These are phyloP conservation scores for Sarocladiaceae sp. DNA, from an alignment of 2,329 filamentous ascomycete genomes.

Conservation along the genomic window DNA sequence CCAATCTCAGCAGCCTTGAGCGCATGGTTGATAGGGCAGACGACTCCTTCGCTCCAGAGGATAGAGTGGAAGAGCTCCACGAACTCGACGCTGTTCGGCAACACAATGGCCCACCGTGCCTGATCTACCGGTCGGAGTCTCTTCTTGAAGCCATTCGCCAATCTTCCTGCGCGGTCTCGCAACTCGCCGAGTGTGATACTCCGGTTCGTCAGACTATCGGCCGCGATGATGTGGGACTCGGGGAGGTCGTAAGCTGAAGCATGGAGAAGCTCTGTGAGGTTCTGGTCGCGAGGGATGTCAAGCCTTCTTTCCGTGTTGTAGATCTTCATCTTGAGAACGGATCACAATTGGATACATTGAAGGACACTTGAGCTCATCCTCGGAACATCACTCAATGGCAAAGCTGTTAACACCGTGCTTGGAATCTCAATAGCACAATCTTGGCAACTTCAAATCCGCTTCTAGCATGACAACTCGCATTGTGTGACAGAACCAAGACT, in stretches of 20 bases:
- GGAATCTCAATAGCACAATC: too few relatives aligned
- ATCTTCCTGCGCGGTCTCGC: slow-evolving; percentile 30
- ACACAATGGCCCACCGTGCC: slow-evolving; percentile 33
- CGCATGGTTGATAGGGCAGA: slow-evolving; percentile 33
- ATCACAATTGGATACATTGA: too few relatives aligned
- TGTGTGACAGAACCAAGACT: too few relatives aligned
- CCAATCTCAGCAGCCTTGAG: slow-evolving; percentile 32
- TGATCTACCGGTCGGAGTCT: slow-evolving; percentile 26
- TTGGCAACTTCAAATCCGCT: too few relatives aligned
- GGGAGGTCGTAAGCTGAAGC: slow-evolving; percentile 26
- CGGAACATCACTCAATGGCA: too few relatives aligned
- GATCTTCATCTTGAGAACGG: slow-evolving; percentile 25
- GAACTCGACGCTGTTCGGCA: slow-evolving; percentile 39
- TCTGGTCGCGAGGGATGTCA: slow-evolving; percentile 31
- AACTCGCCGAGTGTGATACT: slow-evolving; percentile 37
- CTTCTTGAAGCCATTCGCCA: slow-evolving; percentile 31
- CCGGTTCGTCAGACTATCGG: slow-evolving; percentile 37
- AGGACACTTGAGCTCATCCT: too few relatives aligned
- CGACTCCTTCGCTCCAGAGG: slow-evolving; percentile 32
- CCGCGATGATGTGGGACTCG: slow-evolving; percentile 34
- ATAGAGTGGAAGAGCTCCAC: slow-evolving; percentile 35
- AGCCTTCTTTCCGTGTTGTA: slow-evolving; percentile 24
- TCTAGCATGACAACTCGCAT: too few relatives aligned
- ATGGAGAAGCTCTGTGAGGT: slow-evolving; percentile 38
- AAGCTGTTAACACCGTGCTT: too few relatives aligned